These are phyloP conservation scores for Nasturtium officinale DNA, from an alignment of 345 rosid genomes.

Conservation along the genomic window DNA sequence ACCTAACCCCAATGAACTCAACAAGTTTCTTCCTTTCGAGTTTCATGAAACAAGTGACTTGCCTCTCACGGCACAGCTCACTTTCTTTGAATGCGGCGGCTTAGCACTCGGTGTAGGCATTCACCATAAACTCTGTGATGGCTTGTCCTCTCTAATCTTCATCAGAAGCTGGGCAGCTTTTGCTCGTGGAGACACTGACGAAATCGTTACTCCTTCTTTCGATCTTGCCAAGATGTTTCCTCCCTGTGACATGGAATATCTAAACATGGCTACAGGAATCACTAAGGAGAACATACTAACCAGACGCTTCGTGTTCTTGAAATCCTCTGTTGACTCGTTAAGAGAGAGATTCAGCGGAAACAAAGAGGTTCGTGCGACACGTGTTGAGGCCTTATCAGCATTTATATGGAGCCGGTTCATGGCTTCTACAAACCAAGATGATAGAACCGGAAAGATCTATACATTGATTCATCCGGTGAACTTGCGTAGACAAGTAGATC, in stretches of 20 bases:
- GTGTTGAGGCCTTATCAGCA: constrained; percentile 49
- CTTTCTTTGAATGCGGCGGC: constrained; percentile 26
- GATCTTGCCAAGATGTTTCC: constrained; percentile 50
- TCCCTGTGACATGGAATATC: constrained; percentile 33
- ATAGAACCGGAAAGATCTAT: constrained; percentile 16
- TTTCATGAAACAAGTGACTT: constrained; percentile 31
- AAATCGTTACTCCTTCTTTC: constrained; percentile 38
- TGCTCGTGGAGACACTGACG: constrained; percentile 11
- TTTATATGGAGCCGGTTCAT: constrained; percentile 52
- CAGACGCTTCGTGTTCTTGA: constrained; percentile 49
- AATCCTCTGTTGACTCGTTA: constrained; percentile 38
- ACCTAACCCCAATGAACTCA: constrained; percentile 27
- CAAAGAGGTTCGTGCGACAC: constrained; percentile 31
- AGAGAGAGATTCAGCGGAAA: constrained; percentile 33
- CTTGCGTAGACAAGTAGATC: constrained; percentile 45
- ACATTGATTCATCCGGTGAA: constrained; percentile 48
- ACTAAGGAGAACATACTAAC: constrained; percentile 43
- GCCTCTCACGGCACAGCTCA: constrained; percentile 31
- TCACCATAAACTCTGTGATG: constrained; percentile 30
- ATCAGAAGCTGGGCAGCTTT: constrained; percentile 25
- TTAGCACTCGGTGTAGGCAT: constrained; percentile 29
- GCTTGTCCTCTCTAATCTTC: constrained; percentile 4
- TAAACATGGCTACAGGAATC: constrained; percentile 28
- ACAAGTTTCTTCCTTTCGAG: constrained; percentile 33
- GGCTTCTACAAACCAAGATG: constrained; percentile 37